Percentiles rank a stretch among this genome's conserved stretches.
Conservation (phyloP, 192 early-diverging fungal genomes). For the Chytriomyces sp. region DNA sequence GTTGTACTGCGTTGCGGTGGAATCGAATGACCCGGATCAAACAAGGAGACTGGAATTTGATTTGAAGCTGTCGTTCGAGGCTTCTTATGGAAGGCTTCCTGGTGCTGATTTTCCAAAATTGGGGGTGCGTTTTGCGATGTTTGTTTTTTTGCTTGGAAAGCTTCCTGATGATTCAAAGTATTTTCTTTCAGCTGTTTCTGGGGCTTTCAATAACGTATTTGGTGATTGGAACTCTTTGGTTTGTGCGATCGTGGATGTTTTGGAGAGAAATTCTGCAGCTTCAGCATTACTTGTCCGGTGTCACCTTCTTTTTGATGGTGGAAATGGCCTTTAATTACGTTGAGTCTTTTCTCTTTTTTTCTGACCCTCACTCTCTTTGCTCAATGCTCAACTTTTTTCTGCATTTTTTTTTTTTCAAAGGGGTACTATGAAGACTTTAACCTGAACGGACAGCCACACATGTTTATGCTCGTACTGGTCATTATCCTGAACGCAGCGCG, state of each 20-base stretch:
- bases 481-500: conserved; percentile 87
- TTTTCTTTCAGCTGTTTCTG: conserved; percentile 75
- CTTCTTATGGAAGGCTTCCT: conserved; percentile 85
- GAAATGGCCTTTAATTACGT: conserved; percentile 94
- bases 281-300: conserved; percentile 87
- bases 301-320: conserved; percentile 83
- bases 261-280: conserved; percentile 91
- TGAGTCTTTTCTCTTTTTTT: conserved; percentile 25
- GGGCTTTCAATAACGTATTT: conserved; percentile 75
- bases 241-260: conserved; percentile 73
- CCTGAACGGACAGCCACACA: conserved; percentile 44
- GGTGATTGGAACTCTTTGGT: conserved; percentile 77
- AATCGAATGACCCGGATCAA: conserved; percentile 43
- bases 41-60: conserved; percentile 21
- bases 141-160: too few relatives aligned
- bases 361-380: conserved; percentile 48
- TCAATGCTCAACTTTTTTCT: conserved; percentile 48
- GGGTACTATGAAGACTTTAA: conserved; percentile 58
- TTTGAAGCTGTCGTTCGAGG: conserved; percentile 69
- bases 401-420: conserved; percentile 44
- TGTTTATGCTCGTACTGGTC: conserved; percentile 72
- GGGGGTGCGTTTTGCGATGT: conserved; percentile 48
- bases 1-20: conserved; percentile 78
- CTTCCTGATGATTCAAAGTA: too few relatives aligned
- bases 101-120: conserved; percentile 90